Percentiles rank a stretch among this genome's conserved stretches.
These are phyloP conservation scores for Aspergillus sp. DNA, from an alignment of 2,329 filamentous ascomycete species.

Conservation along the genomic window DNA sequence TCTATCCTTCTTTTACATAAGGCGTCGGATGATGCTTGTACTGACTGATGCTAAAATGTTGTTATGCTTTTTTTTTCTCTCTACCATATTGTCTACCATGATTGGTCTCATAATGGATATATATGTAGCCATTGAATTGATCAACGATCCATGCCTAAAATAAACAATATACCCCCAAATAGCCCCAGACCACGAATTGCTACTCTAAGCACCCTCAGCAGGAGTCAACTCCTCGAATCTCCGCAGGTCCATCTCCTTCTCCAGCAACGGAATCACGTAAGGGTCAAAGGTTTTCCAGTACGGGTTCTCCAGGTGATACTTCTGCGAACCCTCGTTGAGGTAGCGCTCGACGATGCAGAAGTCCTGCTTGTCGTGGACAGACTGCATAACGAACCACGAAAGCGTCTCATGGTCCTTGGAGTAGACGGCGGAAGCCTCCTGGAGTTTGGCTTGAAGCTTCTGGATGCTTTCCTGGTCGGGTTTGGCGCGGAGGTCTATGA, in stretches of 20 bases:
- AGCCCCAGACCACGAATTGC: background rate
- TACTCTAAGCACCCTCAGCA: background rate
- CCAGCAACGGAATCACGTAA: conserved; percentile 61
- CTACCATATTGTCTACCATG: too few species aligned
- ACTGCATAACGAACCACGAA: conserved; percentile 71
- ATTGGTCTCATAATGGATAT: too few species aligned
- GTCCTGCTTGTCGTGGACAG: conserved; percentile 56
- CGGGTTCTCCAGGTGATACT: conserved; percentile 59
- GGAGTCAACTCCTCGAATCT: conserved; percentile 57
- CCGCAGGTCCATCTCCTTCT: conserved; percentile 60
- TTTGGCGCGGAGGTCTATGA: conserved; percentile 54
- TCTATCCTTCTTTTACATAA: background rate
- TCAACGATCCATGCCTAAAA: background rate
- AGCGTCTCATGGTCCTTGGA: conserved; percentile 62
- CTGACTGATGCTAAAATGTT: too few species aligned
- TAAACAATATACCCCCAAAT: too few species aligned
- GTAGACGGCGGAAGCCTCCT: conserved; percentile 66
- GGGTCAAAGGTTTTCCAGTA: conserved; percentile 72
- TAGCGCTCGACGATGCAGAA: conserved; percentile 73
- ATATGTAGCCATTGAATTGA: background rate
- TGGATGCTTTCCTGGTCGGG: conserved; percentile 54
- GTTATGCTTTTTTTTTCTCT: too few species aligned
- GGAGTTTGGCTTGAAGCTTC: conserved; percentile 63
- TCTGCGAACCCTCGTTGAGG: conserved; percentile 52
- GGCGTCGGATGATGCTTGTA: too few species aligned